These are phyloP conservation scores for Scenedesmus sp. DNA, from an alignment of 163 green algal species.

Conservation along the genomic window DNA sequence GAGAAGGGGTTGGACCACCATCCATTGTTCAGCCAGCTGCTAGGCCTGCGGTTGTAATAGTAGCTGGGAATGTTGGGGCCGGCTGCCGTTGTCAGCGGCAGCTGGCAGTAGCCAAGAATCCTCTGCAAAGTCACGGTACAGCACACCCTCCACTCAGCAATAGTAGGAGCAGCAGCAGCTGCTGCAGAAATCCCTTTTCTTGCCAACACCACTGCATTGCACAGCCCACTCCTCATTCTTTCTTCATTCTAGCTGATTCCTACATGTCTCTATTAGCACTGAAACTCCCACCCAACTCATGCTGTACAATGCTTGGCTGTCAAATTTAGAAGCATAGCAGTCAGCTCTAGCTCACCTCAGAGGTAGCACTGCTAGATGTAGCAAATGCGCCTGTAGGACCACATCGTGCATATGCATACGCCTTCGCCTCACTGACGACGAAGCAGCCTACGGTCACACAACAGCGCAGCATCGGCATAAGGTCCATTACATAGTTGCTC, in stretches of 20 bases:
- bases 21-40: neutral
- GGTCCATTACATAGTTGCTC: no score
- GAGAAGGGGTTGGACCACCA: neutral
- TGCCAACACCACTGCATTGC: no score
- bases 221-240: no score
- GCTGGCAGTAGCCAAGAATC: slow-evolving; percentile 36
- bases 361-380: neutral
- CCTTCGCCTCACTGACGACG: slow-evolving; percentile 29
- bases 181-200: neutral
- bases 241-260: no score
- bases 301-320: no score
- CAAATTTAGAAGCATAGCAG: neutral
- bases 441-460: slow-evolving; percentile 23
- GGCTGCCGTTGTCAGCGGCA: slow-evolving; percentile 24
- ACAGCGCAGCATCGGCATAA: neutral
- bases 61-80: slow-evolving; percentile 10
- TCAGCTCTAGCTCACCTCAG: slow-evolving; percentile 10
- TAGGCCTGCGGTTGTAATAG: neutral
- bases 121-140: slow-evolving; percentile 25
- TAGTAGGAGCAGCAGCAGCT: neutral
- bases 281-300: neutral
- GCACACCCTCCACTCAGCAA: neutral
- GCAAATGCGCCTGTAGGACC: slow-evolving; percentile 37
- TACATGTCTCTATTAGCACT: no score
- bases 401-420: slow-evolving; percentile 24